Evolutionary conservation across 208 protist genomes (phyloP).

Genomic region (Leishmania aethiopica): DNA sequence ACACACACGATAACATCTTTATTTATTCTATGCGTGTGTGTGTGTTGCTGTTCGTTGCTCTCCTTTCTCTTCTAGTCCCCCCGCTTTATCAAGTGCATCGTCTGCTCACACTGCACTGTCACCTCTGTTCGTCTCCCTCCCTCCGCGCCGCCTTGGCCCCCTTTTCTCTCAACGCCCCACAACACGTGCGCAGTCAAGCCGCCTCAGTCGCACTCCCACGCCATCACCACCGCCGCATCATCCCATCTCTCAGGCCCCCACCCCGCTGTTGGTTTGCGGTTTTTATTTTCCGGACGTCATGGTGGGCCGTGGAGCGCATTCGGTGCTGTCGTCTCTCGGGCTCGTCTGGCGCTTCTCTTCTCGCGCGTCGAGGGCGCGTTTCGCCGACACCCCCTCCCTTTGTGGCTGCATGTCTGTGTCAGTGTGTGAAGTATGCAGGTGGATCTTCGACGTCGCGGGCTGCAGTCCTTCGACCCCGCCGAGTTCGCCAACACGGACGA

Average conservation of each 20-base stretch:
- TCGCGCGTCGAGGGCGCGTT: background rate
- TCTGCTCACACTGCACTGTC: background rate
- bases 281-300: background rate
- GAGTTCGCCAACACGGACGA: slow-evolving; percentile 55
- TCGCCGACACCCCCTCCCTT: background rate
- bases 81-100: background rate
- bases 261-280: background rate
- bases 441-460: slow-evolving; percentile 51
- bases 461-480: slow-evolving; percentile 71
- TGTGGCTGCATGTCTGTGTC: background rate
- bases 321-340: background rate
- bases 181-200: background rate
- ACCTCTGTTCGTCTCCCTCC: background rate
- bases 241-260: background rate
- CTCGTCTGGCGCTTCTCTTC: background rate
- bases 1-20: no score
- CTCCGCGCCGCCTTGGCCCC: no score
- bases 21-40: background rate
- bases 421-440: slow-evolving; percentile 44
- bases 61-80: background rate
- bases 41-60: background rate
- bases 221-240: background rate
- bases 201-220: background rate
- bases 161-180: background rate
- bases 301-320: background rate